Percentiles rank a stretch among this genome's conserved stretches.
Evolutionary conservation across 257 asterid genomes (phyloP).

Genomic region (Anisodus acutangulus): DNA sequence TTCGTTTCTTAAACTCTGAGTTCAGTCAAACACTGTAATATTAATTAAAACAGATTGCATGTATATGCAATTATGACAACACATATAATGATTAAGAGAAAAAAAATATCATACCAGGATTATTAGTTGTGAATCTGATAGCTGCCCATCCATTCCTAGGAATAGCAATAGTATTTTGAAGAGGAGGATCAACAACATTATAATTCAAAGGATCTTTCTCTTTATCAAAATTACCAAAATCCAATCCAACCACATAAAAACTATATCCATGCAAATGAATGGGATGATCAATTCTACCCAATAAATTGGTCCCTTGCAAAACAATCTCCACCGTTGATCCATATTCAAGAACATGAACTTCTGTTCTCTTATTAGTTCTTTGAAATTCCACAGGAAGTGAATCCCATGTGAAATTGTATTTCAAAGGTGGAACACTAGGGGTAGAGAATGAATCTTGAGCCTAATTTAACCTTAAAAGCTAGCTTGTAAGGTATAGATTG

Average conservation of each 20-base stretch:
- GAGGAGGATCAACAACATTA: constrained; percentile 74
- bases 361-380: constrained; percentile 38
- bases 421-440: constrained; percentile 51
- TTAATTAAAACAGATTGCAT: background rate
- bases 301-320: constrained; percentile 57
- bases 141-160: constrained; percentile 68
- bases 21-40: no score
- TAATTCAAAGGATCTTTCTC: constrained; percentile 51
- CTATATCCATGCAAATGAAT: constrained; percentile 82
- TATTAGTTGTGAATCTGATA: constrained; percentile 63
- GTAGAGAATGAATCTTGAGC: no score
- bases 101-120: constrained; percentile 56
- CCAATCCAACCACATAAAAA: constrained; percentile 68
- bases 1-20: no score
- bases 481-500: no score
- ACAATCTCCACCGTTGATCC: constrained; percentile 61
- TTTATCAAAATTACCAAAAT: constrained; percentile 56
- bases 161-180: constrained; percentile 54
- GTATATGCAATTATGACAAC: background rate
- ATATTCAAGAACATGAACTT: constrained; percentile 49
- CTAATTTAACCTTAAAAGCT: no score
- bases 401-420: constrained; percentile 47
- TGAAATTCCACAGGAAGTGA: constrained; percentile 31
- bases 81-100: no score
- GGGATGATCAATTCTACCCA: constrained; percentile 67